These are phyloP conservation scores for Daedalea quercina DNA, from an alignment of 768 basidiomycete species.

Conservation along the genomic window DNA sequence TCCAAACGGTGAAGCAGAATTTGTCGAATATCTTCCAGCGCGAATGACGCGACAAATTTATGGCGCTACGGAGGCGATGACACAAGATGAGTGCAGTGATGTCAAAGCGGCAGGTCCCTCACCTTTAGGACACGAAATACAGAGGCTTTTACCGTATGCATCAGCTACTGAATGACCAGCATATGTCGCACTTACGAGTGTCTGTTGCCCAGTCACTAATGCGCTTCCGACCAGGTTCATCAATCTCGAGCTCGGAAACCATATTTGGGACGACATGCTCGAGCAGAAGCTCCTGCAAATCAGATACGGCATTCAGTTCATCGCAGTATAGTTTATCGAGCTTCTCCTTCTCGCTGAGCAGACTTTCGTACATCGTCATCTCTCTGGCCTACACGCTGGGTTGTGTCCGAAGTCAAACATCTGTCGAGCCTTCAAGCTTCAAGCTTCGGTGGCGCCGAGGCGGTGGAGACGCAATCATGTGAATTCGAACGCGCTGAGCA, in stretches of 20 bases:
- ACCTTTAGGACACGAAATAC: conserved; percentile 46
- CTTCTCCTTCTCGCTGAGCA: conserved; percentile 30
- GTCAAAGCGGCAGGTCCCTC: conserved; percentile 15
- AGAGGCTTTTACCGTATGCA: conserved; percentile 17
- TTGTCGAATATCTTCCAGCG: conserved; percentile 50
- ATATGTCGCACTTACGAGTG: conserved; percentile 41
- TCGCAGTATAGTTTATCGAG: conserved; percentile 44
- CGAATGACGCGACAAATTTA: conserved; percentile 56
- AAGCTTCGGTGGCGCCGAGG: too few species aligned
- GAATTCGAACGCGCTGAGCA: too few species aligned
- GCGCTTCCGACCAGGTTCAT: conserved; percentile 40
- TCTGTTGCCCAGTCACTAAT: conserved; percentile 60
- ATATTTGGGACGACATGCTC: conserved; percentile 55
- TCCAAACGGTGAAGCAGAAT: conserved; percentile 58
- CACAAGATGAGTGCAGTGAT: not conserved
- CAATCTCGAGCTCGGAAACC: conserved; percentile 48
- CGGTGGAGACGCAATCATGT: too few species aligned
- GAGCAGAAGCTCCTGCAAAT: conserved; percentile 45
- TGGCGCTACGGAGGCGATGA: conserved; percentile 43
- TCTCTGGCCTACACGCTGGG: not conserved
- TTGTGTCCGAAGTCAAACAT: too few species aligned
- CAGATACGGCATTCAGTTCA: conserved; percentile 39
- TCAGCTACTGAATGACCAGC: not conserved
- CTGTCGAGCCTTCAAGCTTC: too few species aligned
- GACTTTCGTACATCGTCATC: conserved; percentile 7